phyloP scores from a whole-genome alignment of 2,329 filamentous ascomycete species.

The Juglanconis juglandina region DNA sequence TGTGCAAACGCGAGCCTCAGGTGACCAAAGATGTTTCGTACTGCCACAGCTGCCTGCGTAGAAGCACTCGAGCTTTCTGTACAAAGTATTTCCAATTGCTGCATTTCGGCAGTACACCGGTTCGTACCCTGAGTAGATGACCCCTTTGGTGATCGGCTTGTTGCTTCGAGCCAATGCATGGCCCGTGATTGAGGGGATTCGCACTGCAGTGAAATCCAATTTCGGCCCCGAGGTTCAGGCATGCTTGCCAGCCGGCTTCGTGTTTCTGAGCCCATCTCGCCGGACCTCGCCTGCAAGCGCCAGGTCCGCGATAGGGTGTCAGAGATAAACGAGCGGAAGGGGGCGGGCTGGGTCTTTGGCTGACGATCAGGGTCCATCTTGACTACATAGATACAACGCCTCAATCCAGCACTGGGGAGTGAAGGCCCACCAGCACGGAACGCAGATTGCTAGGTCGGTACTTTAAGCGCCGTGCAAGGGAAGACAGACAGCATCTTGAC shows the following conservation, averaged over 20 bases:
- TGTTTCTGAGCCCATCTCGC: not conserved
- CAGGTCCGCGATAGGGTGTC: constrained; percentile 2
- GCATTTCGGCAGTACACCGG: not conserved
- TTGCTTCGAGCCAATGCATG: not conserved
- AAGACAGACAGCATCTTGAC: not conserved
- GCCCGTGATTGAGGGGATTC: not conserved
- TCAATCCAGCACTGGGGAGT: constrained; percentile 1
- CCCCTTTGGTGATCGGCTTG: not conserved
- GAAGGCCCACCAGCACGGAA: not conserved
- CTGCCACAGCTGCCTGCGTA: not conserved
- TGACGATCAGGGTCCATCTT: constrained; percentile 3
- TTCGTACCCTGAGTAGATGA: not conserved
- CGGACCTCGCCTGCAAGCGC: constrained; percentile 16
- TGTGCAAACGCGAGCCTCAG: constrained; percentile 11
- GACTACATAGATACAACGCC: not conserved
- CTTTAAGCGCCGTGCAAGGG: not conserved
- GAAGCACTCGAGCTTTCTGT: not conserved
- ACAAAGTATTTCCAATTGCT: not conserved
- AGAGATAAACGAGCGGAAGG: constrained; percentile 2
- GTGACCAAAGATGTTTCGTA: not conserved
- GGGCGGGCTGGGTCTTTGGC: not conserved
- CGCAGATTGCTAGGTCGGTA: not conserved
- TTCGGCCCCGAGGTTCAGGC: not conserved
- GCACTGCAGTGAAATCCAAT: not conserved
- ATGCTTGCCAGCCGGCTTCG: not conserved